These are phyloP conservation scores for Alternaria ethzedia DNA, from an alignment of 2,329 filamentous ascomycete genomes.

Conservation along the genomic window DNA sequence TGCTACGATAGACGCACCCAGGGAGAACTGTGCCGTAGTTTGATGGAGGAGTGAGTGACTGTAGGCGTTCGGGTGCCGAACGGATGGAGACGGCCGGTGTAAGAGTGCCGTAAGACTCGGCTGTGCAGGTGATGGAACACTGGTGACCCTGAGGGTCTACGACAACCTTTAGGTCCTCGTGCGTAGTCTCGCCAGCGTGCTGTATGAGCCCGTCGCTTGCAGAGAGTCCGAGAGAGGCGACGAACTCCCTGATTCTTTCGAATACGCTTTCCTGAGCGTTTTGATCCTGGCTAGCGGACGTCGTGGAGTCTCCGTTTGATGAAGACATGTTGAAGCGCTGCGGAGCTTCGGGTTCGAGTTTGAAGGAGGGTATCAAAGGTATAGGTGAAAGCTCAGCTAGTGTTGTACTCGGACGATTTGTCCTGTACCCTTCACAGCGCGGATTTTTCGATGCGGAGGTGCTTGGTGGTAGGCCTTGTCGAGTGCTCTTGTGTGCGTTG, in stretches of 20 bases:
- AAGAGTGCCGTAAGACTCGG: constrained; percentile 19
- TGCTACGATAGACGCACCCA: constrained; percentile 78
- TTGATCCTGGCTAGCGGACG: constrained; percentile 5
- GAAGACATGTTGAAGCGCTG: constrained; percentile 18
- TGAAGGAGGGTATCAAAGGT: background rate
- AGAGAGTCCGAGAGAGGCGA: constrained; percentile 29
- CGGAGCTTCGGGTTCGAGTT: background rate
- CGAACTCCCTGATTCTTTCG: constrained; percentile 28
- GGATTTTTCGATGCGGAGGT: background rate
- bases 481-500: background rate
- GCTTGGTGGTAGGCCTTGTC: background rate
- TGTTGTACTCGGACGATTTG: background rate
- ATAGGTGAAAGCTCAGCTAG: constrained; percentile 1
- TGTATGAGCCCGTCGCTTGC: constrained; percentile 30
- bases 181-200: constrained; percentile 36
- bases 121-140: constrained; percentile 17
- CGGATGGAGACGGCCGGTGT: constrained; percentile 26
- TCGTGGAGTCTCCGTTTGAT: constrained; percentile 7
- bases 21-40: constrained; percentile 81
- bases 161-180: constrained; percentile 38
- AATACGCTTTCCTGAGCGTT: constrained; percentile 17
- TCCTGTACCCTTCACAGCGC: background rate
- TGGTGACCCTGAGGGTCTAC: constrained; percentile 24
- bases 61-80: constrained; percentile 42
- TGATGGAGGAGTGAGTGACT: constrained; percentile 57